Evolutionary conservation across 1,284 basidiomycete species (phyloP).

Genomic region (Ustilago tritici): DNA sequence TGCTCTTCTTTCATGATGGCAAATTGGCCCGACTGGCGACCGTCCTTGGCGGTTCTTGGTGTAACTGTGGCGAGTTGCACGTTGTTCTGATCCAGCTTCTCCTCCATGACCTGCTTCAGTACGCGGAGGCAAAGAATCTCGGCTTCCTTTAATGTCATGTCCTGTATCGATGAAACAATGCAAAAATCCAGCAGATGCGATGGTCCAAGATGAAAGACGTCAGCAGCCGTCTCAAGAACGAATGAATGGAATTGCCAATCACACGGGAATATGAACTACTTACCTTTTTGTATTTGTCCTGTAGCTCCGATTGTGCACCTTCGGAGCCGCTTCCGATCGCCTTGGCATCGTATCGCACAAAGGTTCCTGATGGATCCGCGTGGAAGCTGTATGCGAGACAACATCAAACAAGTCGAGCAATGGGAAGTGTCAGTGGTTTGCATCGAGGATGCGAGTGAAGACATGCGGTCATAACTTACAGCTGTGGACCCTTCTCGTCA

Average conservation of each 20-base stretch:
- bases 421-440: neutral
- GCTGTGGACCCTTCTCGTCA: slow-evolving; percentile 94
- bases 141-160: slow-evolving; percentile 91
- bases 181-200: neutral
- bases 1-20: slow-evolving; percentile 63
- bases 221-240: neutral
- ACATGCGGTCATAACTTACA: slow-evolving; percentile 69
- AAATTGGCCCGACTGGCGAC: slow-evolving; percentile 64
- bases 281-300: slow-evolving; percentile 97
- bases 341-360: slow-evolving; percentile 96
- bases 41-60: slow-evolving; percentile 60
- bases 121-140: slow-evolving; percentile 87
- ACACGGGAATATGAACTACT: slow-evolving; percentile 39
- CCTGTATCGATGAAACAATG: slow-evolving; percentile 72
- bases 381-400: slow-evolving; percentile 72
- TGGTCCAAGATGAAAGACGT: neutral
- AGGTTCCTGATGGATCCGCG: slow-evolving; percentile 99
- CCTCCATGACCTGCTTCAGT: slow-evolving; percentile 99
- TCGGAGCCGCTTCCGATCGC: slow-evolving; percentile 98
- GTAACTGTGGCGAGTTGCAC: slow-evolving; percentile 85
- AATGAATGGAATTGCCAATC: neutral
- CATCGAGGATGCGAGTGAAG: neutral
- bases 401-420: neutral
- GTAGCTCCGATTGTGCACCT: slow-evolving; percentile 94
- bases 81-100: slow-evolving; percentile 97